A percentile compares a stretch with the other conserved stretches of the same genome.
Evolutionary conservation across 148 eudicot genomes (phyloP).

Genomic region (Heliamphora exappendiculata): DNA sequence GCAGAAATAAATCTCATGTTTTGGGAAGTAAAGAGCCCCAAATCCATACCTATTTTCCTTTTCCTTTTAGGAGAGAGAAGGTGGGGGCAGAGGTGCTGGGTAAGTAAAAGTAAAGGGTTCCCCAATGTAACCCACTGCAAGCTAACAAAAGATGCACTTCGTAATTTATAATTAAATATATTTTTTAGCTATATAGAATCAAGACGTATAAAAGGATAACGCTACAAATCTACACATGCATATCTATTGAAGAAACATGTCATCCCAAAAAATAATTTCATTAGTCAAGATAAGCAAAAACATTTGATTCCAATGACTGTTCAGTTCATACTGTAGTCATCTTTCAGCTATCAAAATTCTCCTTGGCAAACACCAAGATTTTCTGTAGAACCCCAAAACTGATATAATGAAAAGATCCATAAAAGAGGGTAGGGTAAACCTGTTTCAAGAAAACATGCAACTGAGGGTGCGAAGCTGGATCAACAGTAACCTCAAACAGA

Average conservation of each 20-base stretch:
- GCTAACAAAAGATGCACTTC: not conserved
- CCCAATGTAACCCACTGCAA: not conserved
- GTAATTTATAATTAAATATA: not conserved
- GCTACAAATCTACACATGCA: not conserved
- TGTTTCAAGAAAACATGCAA: slow-evolving; percentile 90
- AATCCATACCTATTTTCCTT: not conserved
- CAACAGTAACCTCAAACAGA: slow-evolving; percentile 92
- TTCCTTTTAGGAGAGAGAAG: too few relatives aligned
- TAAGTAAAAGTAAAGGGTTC: too few relatives aligned
- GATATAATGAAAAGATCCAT: not conserved
- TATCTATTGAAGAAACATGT: not conserved
- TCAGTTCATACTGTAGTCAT: not conserved
- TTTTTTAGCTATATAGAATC: not conserved
- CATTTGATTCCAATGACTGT: not conserved
- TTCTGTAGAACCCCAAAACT: not conserved
- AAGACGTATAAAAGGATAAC: not conserved
- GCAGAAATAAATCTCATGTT: not conserved
- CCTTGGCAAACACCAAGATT: not conserved
- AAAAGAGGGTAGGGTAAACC: slow-evolving; percentile 32
- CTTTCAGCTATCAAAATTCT: not conserved
- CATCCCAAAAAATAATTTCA: not conserved
- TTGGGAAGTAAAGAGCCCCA: not conserved
- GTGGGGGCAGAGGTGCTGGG: too few relatives aligned
- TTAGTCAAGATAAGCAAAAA: not conserved
- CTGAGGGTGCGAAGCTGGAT: slow-evolving; percentile 97